Percentiles rank a stretch among this genome's conserved stretches.
Conservation (phyloP, 345 rosid genomes). For the Fremontodendron californicum region DNA sequence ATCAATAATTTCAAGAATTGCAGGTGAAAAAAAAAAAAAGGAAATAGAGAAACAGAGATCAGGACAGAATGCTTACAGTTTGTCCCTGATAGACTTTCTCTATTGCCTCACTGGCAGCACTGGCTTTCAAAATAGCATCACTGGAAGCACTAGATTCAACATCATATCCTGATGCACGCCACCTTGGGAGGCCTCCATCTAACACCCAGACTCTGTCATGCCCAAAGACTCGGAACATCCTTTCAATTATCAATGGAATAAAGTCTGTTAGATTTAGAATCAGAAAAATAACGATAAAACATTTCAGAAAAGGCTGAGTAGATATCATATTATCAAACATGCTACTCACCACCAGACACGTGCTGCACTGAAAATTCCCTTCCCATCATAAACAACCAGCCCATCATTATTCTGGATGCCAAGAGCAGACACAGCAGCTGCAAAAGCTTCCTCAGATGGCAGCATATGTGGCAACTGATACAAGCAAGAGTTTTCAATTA, state of each 20-base stretch:
- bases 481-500: constrained; percentile 12
- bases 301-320: background rate
- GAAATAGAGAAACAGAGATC: background rate
- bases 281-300: background rate
- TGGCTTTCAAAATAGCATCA: constrained; percentile 89
- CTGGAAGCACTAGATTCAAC: constrained; percentile 98
- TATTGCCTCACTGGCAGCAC: constrained; percentile 97
- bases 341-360: constrained; percentile 98
- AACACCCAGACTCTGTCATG: constrained; percentile 91
- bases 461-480: constrained; percentile 95
- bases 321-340: constrained; percentile 3
- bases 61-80: constrained; percentile 43
- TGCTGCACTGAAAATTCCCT: constrained; percentile 96
- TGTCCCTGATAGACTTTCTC: constrained; percentile 91
- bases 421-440: constrained; percentile 94
- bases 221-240: constrained; percentile 98
- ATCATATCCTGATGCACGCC: constrained; percentile 97
- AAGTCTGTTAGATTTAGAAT: constrained; percentile 13
- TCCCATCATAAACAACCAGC: constrained; percentile 94
- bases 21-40: background rate
- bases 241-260: constrained; percentile 24
- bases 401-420: constrained; percentile 87
- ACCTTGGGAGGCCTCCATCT: constrained; percentile 95
- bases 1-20: background rate
- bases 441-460: constrained; percentile 95